A percentile compares a stretch with the other conserved stretches of the same genome.
phyloP scores from a whole-genome alignment of 2,329 filamentous ascomycete genomes.

The Blastomyces emzantsi region DNA sequence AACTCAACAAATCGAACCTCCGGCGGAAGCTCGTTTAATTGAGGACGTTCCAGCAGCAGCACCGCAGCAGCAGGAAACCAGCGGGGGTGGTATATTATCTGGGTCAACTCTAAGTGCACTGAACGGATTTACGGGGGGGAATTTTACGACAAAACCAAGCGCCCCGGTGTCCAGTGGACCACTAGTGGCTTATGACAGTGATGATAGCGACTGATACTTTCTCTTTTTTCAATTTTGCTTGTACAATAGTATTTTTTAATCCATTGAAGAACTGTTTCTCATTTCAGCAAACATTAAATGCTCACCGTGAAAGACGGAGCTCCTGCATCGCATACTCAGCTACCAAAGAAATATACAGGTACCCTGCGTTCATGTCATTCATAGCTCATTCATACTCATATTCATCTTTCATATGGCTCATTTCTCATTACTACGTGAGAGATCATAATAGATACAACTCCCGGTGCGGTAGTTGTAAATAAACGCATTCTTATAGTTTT shows the following conservation, averaged over 20 bases:
- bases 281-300: not conserved
- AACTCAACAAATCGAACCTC: slow-evolving; percentile 48
- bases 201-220: slow-evolving; percentile 55
- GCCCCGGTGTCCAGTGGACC: slow-evolving; percentile 48
- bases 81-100: slow-evolving; percentile 63
- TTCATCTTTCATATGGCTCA: slow-evolving; percentile 15
- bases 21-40: slow-evolving; percentile 38
- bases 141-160: slow-evolving; percentile 39
- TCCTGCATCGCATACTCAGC: not conserved
- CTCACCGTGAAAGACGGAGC: not conserved
- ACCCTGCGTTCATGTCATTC: not conserved
- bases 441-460: slow-evolving; percentile 75
- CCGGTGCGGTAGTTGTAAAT: slow-evolving; percentile 87
- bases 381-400: slow-evolving; percentile 11
- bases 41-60: slow-evolving; percentile 32
- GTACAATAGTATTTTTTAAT: slow-evolving; percentile 8
- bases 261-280: not conserved
- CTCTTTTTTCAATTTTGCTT: not conserved
- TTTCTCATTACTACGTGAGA: slow-evolving; percentile 37
- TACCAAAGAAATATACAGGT: not conserved
- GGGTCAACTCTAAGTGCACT: slow-evolving; percentile 73
- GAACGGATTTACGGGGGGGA: slow-evolving; percentile 44
- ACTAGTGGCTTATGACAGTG: slow-evolving; percentile 81
- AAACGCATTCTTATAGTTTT: slow-evolving; percentile 60
- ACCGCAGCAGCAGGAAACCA: slow-evolving; percentile 21